These are phyloP conservation scores for Turnera subulata DNA, from an alignment of 345 rosid species.

Conservation along the genomic window DNA sequence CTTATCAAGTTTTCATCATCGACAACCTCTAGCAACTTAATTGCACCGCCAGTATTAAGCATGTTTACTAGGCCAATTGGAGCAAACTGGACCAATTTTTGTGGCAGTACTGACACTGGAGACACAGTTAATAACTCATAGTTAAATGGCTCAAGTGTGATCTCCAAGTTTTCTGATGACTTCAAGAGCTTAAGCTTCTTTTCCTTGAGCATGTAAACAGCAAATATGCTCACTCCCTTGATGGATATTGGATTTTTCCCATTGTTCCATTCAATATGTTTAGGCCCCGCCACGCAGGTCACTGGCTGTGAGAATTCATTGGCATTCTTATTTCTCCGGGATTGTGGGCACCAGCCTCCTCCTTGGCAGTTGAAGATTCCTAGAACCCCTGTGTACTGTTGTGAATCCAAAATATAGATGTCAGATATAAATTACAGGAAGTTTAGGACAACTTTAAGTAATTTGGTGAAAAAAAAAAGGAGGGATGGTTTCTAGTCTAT, in stretches of 20 bases:
- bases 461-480: slow-evolving; percentile 2
- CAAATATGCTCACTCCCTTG: background rate
- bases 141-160: slow-evolving; percentile 19
- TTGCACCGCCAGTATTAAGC: slow-evolving; percentile 29
- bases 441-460: background rate
- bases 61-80: slow-evolving; percentile 29
- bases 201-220: slow-evolving; percentile 13
- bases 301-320: slow-evolving; percentile 11
- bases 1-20: background rate
- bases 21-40: slow-evolving; percentile 11
- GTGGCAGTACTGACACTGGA: slow-evolving; percentile 15
- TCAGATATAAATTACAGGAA: too few species aligned
- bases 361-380: slow-evolving; percentile 33
- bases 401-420: background rate
- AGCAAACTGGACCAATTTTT: slow-evolving; percentile 18
- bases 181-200: slow-evolving; percentile 18
- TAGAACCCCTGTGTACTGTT: slow-evolving; percentile 19
- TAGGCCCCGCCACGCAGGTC: background rate
- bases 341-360: slow-evolving; percentile 22
- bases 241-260: background rate
- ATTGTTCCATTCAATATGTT: slow-evolving; percentile 20
- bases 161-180: slow-evolving; percentile 11
- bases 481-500: background rate
- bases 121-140: slow-evolving; percentile 29
- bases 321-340: slow-evolving; percentile 2